Conservation (phyloP, 441 rosid genomes). For the Gossypium aridum region DNA sequence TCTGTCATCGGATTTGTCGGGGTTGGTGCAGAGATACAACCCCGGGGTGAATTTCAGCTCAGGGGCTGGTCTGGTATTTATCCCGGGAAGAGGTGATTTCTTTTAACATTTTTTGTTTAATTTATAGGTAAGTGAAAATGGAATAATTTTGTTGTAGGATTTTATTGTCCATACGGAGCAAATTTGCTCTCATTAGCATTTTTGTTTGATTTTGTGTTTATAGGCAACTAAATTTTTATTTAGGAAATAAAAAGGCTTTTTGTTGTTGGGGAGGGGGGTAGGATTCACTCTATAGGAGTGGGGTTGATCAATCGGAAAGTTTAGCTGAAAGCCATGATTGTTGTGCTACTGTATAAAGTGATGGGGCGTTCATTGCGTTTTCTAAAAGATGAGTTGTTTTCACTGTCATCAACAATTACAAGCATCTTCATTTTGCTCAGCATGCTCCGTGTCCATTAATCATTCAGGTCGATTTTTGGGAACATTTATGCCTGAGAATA, state of each 20-base stretch:
- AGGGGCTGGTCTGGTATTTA: constrained; percentile 49
- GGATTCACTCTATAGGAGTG: background rate
- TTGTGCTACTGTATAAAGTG: background rate
- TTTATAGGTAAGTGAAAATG: constrained; percentile 11
- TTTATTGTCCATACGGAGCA: background rate
- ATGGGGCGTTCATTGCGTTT: background rate
- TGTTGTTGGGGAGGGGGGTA: no score
- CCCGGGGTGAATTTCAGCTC: constrained; percentile 33
- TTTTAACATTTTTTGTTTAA: background rate
- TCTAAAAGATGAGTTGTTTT: background rate
- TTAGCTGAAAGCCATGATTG: background rate
- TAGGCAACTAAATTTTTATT: no score
- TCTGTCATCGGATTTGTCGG: constrained; percentile 22
- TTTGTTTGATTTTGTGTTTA: background rate
- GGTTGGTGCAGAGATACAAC: constrained; percentile 36
- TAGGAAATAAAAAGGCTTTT: no score
- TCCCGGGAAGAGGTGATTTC: constrained; percentile 42
- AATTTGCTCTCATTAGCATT: background rate
- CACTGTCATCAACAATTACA: background rate
- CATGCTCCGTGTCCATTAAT: background rate
- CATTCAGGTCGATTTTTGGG: background rate
- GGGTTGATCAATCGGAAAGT: background rate
- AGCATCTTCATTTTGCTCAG: background rate
- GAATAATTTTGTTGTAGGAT: background rate
- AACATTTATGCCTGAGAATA: background rate